Evolutionary conservation across 805 yeast genomes (phyloP).

Genomic region (Saccharomycopsis schoenii): DNA sequence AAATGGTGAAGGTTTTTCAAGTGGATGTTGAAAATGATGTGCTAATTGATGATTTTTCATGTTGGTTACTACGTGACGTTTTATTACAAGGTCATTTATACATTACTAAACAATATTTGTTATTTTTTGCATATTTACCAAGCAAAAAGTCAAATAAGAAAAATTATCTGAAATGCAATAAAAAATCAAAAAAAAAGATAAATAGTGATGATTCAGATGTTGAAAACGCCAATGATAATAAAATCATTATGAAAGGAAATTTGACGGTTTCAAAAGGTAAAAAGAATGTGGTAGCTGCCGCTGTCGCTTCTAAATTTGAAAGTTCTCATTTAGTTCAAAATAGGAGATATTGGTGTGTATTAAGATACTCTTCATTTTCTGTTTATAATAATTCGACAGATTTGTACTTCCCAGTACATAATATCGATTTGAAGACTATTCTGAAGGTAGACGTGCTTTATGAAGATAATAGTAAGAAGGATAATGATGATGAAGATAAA

Average conservation of each 20-base stretch:
- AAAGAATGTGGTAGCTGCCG: neutral
- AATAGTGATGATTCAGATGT: neutral
- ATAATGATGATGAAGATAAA: neutral
- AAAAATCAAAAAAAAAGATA: neutral
- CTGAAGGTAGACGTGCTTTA: conserved; percentile 42
- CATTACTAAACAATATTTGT: conserved; percentile 50
- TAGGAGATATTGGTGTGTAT: conserved; percentile 67
- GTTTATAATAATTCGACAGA: conserved; percentile 66
- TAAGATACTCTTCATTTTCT: conserved; percentile 58
- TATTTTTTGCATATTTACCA: conserved; percentile 77
- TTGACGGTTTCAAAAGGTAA: conserved; percentile 32
- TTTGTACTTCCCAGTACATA: conserved; percentile 70
- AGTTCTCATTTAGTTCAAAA: neutral
- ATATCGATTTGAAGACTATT: conserved; percentile 63
- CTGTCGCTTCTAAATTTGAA: conserved; percentile 25
- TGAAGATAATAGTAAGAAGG: neutral
- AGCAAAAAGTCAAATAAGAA: neutral
- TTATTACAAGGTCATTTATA: conserved; percentile 79
- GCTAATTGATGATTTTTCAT: conserved; percentile 52
- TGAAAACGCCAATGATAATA: conserved; percentile 13
- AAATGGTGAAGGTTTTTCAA: conserved; percentile 31
- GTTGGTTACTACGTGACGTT: conserved; percentile 79
- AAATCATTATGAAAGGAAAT: conserved; percentile 39
- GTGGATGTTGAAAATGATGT: conserved; percentile 41
- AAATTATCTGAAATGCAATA: neutral